Base-by-base conservation (phyloP, 257 asterid genomes). In the Cynanchum wilfordii region DNA sequence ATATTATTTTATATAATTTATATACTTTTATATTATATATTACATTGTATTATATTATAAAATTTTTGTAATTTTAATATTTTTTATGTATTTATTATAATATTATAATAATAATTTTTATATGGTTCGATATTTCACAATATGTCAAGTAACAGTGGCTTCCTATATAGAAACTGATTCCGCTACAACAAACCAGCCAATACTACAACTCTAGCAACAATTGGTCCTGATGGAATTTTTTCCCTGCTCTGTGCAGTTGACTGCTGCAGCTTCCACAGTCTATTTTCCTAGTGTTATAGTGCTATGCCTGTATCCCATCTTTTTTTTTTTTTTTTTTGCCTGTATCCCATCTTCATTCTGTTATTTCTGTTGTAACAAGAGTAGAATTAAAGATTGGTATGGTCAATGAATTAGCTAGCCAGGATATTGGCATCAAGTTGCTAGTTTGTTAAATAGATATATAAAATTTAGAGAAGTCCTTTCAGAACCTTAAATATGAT, bases 221-320 rank as follows among this genome's bases (percentile, higher is more conserved):
- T 86, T 20, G 80, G 68, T 42, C 55, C 82, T 57, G 72, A 87
- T 30, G 99, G 99, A 72, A 94, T 91, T 86, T 89, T 94, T 87
- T 86, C n/a, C 99, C 10, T 97, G 99, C 50, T 88, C 97, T 12
- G 97, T 91, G 79, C 97, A 94, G 79, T 75, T 94, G 75, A 80
- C 89, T 1, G 95, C 93, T 75, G 87, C 82, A 66, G 91, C 92
- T 78, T 76, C 96, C 62, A 45, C 75, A 17, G 71, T 75, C 77
- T 62, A 75, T 59, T 55, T 73, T 75, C 81, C 86, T n/a, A 66
- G 55, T 79, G 45, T 67, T 62, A 66, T 80, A 29, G 49, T 70
- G 65, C 27, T 79, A 38, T n/a, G n/a, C n/a, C n/a, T n/a, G n/a
- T n/a, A n/a, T n/a, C n/a, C n/a, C n/a, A n/a, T n/a, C n/a, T n/a